Conservation (phyloP, 176 grass and related monocot genomes). For the Echinochloa phyllopogon region DNA sequence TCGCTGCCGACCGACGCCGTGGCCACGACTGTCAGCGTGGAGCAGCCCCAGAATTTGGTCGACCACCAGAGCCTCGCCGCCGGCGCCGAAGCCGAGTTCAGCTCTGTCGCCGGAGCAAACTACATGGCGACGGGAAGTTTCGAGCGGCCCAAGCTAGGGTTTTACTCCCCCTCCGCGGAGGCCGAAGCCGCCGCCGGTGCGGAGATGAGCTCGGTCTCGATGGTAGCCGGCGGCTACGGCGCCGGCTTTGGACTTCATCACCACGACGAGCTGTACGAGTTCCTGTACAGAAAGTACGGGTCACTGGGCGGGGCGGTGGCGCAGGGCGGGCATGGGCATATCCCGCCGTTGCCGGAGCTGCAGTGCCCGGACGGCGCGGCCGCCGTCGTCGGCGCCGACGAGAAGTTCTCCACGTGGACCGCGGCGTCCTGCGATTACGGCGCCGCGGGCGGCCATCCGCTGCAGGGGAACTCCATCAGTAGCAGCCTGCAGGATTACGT, state of each 20-base stretch:
- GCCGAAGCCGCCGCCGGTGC: constrained; percentile 21
- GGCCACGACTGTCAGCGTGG: not conserved
- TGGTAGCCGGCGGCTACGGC: constrained; percentile 26
- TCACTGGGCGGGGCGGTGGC: constrained; percentile 3
- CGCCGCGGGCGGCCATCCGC: constrained; percentile 19
- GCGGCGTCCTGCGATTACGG: constrained; percentile 56
- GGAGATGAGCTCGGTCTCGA: constrained; percentile 12
- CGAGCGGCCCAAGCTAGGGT: constrained; percentile 60
- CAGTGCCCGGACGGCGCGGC: constrained; percentile 44
- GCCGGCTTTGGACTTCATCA: constrained; percentile 40
- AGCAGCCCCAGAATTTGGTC: constrained; percentile 29
- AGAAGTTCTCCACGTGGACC: constrained; percentile 54
- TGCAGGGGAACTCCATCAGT: constrained; percentile 34
- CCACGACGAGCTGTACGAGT: constrained; percentile 58
- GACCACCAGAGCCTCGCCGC: constrained; percentile 33
- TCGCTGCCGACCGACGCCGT: constrained; percentile 51
- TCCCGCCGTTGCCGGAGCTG: constrained; percentile 51
- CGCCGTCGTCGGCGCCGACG: constrained; percentile 43
- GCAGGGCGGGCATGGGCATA: constrained; percentile 17
- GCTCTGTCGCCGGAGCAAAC: constrained; percentile 6
- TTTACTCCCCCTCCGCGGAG: constrained; percentile 44
- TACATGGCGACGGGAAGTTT: constrained; percentile 51
- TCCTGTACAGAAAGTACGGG: constrained; percentile 49
- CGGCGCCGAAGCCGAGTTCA: not conserved
- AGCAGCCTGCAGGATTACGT: constrained; percentile 55